Evolutionary conservation across 805 yeast genomes (phyloP).

Genomic region (Isabelozyma pseudorhagii): DNA sequence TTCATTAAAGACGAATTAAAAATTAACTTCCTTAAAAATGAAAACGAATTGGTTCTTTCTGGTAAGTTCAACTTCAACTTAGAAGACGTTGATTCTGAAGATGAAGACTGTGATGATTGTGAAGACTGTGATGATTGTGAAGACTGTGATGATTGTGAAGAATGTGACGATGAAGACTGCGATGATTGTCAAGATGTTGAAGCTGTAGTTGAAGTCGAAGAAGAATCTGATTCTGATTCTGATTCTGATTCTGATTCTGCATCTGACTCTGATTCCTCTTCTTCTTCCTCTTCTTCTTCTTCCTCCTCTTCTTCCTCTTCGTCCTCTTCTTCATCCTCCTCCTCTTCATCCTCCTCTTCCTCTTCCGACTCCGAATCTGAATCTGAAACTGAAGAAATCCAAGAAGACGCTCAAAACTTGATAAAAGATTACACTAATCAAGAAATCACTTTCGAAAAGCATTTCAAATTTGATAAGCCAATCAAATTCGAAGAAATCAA

Average conservation of each 20-base stretch:
- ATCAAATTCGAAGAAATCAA: slow-evolving; percentile 35
- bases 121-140: slow-evolving; percentile 8
- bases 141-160: slow-evolving; percentile 7
- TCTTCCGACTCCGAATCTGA: slow-evolving; percentile 10
- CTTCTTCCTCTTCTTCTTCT: slow-evolving; percentile 7
- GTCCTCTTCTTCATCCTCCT: slow-evolving; percentile 2
- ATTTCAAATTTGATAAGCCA: slow-evolving; percentile 38
- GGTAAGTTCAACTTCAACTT: slow-evolving; percentile 35
- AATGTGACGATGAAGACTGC: slow-evolving; percentile 9
- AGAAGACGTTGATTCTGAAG: slow-evolving; percentile 17
- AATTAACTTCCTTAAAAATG: slow-evolving; percentile 35
- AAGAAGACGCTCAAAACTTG: slow-evolving; percentile 36
- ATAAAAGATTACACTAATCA: slow-evolving; percentile 37
- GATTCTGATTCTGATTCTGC: neutral
- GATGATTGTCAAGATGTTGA: slow-evolving; percentile 6
- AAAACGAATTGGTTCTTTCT: slow-evolving; percentile 38
- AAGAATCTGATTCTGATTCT: slow-evolving; percentile 2
- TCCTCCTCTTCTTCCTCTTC: neutral
- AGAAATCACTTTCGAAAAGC: slow-evolving; percentile 41
- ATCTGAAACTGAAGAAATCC: slow-evolving; percentile 28
- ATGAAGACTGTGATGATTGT: slow-evolving; percentile 3
- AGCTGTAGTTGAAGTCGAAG: slow-evolving; percentile 9
- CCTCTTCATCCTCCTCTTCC: slow-evolving; percentile 3
- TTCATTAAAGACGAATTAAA: slow-evolving; percentile 38
- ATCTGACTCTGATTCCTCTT: slow-evolving; percentile 5